Evolutionary conservation across 2,329 filamentous ascomycete species (phyloP), one percentile per base, ranked within the genome.

Genomic region (Trichoderma citrinoviride): DNA sequence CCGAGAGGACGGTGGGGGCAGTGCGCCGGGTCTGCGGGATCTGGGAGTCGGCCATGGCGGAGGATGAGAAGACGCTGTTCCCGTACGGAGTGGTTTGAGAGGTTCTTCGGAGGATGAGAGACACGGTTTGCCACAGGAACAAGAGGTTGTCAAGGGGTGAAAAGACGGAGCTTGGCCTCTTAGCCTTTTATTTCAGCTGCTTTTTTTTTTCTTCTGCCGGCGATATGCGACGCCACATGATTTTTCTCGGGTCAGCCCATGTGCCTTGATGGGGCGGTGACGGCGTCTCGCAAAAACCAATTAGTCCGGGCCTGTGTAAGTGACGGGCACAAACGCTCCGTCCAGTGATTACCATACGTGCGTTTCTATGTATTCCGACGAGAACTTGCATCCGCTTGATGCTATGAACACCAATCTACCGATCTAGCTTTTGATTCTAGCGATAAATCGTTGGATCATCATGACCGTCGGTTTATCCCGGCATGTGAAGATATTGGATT

Each of bases 1-100:
- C 90, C 64, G 87, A 88, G 73, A 87, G 73, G 55, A 81, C 81
- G 40, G 79, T 79, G 40, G 77, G 73, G 67, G 75, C 71, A 57
- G 70, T 70, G 64, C 74, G 77, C 62, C 70, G 64, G 56, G 71
- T 69, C 67, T 75, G 74, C 50, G 76, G 75, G 52, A 77, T 56
- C 6, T 61, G 57, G 43, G 70, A 70, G 5, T 67, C 67, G 55
- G 68, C 65, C 70, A 72, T 72, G 62, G 47, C 57, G 23, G 54
- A 37, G 33, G 33, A 37, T 37, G 10, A 14, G 33, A 37, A 14
- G 40, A 53, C 29, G 56, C 21, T 40, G n/a, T 53, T 41, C 56
- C 55, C 29, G 56, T 15, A 2, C 21, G 0, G 21, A n/a, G 12
- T 47, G n/a, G 3, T 17, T 17, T 12, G 40, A 37, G 50, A 44